A percentile compares a stretch with the other conserved stretches of the same genome.
Evolutionary conservation across 1,139 yeast species (phyloP).

Genomic region (Blastobotrys ciferrii): DNA sequence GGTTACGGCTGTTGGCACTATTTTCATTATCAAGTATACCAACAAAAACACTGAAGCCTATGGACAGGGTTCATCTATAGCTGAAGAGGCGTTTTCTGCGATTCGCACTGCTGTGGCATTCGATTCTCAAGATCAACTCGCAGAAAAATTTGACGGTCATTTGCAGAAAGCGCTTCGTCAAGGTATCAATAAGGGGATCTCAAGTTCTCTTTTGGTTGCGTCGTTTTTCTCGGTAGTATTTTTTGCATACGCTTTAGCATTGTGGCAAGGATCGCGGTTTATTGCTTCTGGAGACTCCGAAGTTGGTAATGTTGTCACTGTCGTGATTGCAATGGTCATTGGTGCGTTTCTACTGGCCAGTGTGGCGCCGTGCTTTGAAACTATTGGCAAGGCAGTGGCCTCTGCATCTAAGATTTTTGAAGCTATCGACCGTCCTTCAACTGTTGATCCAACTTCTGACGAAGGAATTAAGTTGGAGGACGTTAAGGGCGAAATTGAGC

Average conservation of each 20-base stretch:
- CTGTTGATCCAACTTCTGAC: constrained; percentile 35
- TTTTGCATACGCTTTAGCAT: constrained; percentile 42
- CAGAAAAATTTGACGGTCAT: constrained; percentile 35
- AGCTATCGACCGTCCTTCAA: constrained; percentile 43
- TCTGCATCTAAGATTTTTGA: constrained; percentile 43
- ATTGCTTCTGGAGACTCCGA: constrained; percentile 36
- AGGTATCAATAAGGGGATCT: constrained; percentile 34
- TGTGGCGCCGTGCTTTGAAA: constrained; percentile 43
- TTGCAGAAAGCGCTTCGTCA: constrained; percentile 33
- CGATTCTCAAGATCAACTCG: constrained; percentile 42
- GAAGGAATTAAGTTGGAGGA: constrained; percentile 35
- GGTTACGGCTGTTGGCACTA: constrained; percentile 33
- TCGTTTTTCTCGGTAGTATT: constrained; percentile 39
- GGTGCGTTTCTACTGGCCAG: constrained; percentile 45
- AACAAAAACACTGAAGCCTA: constrained; percentile 33
- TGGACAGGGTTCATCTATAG: constrained; percentile 42
- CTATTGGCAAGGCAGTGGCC: constrained; percentile 41
- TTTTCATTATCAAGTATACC: constrained; percentile 37
- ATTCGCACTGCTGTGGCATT: constrained; percentile 45
- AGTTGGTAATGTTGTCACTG: constrained; percentile 38
- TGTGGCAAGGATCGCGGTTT: constrained; percentile 45
- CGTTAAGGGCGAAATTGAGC: constrained; percentile 54
- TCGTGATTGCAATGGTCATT: constrained; percentile 41
- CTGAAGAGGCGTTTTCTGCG: constrained; percentile 44
- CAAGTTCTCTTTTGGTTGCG: constrained; percentile 39